phyloP scores from a whole-genome alignment of 805 yeast species.

The Pichia paraexigua region DNA sequence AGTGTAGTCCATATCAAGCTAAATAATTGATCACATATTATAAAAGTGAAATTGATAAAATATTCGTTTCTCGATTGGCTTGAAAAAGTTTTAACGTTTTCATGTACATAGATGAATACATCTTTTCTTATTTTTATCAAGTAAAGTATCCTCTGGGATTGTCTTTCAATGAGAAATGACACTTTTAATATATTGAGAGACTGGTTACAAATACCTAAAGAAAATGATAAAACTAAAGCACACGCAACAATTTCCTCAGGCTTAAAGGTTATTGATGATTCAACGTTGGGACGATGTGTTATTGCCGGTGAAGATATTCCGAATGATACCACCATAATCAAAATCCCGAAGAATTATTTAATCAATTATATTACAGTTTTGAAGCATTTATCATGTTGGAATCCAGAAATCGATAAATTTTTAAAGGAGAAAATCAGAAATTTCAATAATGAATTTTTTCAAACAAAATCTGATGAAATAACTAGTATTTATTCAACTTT shows the following conservation, averaged over 20 bases:
- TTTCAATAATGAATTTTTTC: not conserved
- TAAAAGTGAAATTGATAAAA: not conserved
- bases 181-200: not conserved
- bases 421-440: not conserved
- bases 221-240: not conserved
- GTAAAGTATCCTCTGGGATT: too few relatives aligned
- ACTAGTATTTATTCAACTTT: slow-evolving; percentile 13
- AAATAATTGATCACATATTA: too few relatives aligned
- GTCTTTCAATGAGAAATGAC: not conserved
- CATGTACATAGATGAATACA: too few relatives aligned
- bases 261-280: slow-evolving; percentile 34
- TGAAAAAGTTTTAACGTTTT: too few relatives aligned
- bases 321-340: slow-evolving; percentile 38
- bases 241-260: slow-evolving; percentile 29
- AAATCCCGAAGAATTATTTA: slow-evolving; percentile 50
- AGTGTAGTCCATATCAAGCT: not conserved
- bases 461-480: not conserved
- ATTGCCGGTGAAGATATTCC: slow-evolving; percentile 34
- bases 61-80: not conserved
- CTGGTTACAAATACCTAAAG: not conserved
- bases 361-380: slow-evolving; percentile 50
- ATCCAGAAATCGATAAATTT: slow-evolving; percentile 2
- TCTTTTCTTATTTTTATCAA: not conserved
- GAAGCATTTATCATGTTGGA: slow-evolving; percentile 30
- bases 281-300: slow-evolving; percentile 58